Percentiles rank a stretch among this genome's conserved stretches.
Evolutionary conservation across 2,329 filamentous ascomycete genomes (phyloP).

Genomic region (Neonectria faginata): DNA sequence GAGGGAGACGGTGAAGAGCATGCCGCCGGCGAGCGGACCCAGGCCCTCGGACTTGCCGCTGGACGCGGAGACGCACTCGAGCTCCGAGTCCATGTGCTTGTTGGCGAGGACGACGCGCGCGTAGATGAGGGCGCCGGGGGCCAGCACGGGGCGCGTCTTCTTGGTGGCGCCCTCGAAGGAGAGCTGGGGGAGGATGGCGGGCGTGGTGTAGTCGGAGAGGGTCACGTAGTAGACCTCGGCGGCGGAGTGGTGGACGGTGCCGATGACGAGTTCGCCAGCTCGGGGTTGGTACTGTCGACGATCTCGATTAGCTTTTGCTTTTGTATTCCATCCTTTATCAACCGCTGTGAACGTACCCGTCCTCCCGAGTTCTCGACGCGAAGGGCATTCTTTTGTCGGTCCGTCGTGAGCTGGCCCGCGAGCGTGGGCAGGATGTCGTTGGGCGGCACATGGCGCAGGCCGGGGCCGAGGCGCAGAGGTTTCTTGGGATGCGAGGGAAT

Average conservation of each 20-base stretch:
- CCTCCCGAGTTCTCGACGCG: slow-evolving; percentile 80
- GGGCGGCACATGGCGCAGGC: slow-evolving; percentile 84
- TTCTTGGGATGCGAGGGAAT: slow-evolving; percentile 77
- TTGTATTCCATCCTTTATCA: not conserved
- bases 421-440: slow-evolving; percentile 76
- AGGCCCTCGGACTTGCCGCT: slow-evolving; percentile 92
- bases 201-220: slow-evolving; percentile 73
- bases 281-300: slow-evolving; percentile 80
- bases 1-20: slow-evolving; percentile 84
- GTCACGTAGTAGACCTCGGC: slow-evolving; percentile 84
- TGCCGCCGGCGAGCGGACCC: slow-evolving; percentile 85
- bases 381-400: slow-evolving; percentile 79
- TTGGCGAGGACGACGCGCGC: slow-evolving; percentile 83
- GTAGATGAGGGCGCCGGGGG: slow-evolving; percentile 84
- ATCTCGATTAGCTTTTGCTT: slow-evolving; percentile 37
- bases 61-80: slow-evolving; percentile 87
- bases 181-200: slow-evolving; percentile 83
- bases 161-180: slow-evolving; percentile 94
- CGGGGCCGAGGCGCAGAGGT: slow-evolving; percentile 84
- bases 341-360: slow-evolving; percentile 62
- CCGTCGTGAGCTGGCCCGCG: slow-evolving; percentile 74
- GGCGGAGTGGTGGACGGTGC: slow-evolving; percentile 80
- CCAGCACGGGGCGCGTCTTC: slow-evolving; percentile 87
- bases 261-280: slow-evolving; percentile 88
- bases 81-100: slow-evolving; percentile 86